phyloP scores from a whole-genome alignment of 768 basidiomycete species.

The Hydnum rufescens region DNA sequence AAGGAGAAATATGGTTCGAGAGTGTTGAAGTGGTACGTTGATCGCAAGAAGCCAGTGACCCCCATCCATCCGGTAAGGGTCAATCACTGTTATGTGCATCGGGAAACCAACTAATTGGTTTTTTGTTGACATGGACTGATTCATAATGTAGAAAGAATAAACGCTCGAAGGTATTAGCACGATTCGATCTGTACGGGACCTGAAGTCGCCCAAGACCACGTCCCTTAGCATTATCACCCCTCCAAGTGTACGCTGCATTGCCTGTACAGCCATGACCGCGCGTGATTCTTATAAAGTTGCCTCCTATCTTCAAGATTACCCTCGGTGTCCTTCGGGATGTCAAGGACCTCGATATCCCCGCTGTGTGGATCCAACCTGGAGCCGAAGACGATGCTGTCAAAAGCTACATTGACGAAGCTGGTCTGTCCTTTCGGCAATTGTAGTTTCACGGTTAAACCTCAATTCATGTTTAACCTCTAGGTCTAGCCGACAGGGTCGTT shows the following conservation, averaged over 20 bases:
- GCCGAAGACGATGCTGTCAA: constrained; percentile 50
- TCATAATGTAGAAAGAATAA: constrained; percentile 52
- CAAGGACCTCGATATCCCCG: constrained; percentile 46
- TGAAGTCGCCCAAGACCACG: constrained; percentile 41
- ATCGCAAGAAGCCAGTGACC: constrained; percentile 34
- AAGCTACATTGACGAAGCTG: constrained; percentile 44
- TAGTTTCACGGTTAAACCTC: too few species aligned
- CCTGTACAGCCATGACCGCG: neutral
- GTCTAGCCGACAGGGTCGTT: constrained; percentile 49
- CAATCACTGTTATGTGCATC: too few species aligned
- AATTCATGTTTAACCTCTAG: too few species aligned
- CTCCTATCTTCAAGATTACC: constrained; percentile 34
- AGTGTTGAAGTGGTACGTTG: constrained; percentile 61
- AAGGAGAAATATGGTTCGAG: constrained; percentile 61
- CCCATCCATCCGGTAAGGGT: constrained; percentile 70
- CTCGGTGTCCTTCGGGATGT: constrained; percentile 45
- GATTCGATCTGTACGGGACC: constrained; percentile 32
- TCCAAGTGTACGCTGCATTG: constrained; percentile 29
- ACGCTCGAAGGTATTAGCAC: constrained; percentile 49
- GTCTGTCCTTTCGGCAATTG: constrained; percentile 34
- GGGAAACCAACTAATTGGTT: too few species aligned
- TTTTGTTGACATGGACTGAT: too few species aligned
- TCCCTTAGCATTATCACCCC: constrained; percentile 66
- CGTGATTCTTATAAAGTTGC: neutral
- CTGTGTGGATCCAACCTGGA: constrained; percentile 81